Base-by-base conservation (phyloP, 495 filamentous ascomycete genomes). In the Penicillium bialowiezense region DNA sequence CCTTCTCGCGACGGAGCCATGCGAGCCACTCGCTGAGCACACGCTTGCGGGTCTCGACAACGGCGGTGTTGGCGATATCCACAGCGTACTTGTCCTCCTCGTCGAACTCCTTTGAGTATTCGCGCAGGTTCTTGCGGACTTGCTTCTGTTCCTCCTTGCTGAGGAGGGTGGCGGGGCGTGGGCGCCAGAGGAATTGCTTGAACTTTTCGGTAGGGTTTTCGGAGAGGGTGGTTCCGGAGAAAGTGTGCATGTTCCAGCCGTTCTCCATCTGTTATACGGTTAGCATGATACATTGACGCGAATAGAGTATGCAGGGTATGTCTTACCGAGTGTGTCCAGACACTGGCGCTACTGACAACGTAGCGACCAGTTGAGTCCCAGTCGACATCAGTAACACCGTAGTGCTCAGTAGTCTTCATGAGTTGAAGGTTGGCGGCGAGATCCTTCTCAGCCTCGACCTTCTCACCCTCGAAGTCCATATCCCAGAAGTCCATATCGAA, bases 401-500 rank as follows among this genome's bases (percentile, higher is more conserved):
- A 98, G 72, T 98, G 93, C 56, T 98, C 93, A 28, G 81, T 85
- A 3, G 84, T 91, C 65, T 85, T 85, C 90, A 97, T 92, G 55
- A 95, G 78, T 73, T 92, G 87, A 23, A 98, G 75, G 71, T 97
- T 97, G 48, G 92, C 92, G 10, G 89, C 89, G 39, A 97, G 75
- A 53, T 98, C 93, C 75, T 96, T 97, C 65, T 95, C 89, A 32
- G 74, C 85, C 66, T 93, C 90, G 7, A 83, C 78, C 78, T 90
- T 95, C 76, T 98, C 93, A 52, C 95, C 93, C 71, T 98, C 93
- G 58, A 92, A 98, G 68, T 97, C 95, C 54, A 96, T 76, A 58
- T 98, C 93, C 79, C 82, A 98, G 76, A 98, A 98, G 59, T 98
- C 93, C 51, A 98, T 81, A 45, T 98, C 93, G 56, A 89, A 95